Conservation (phyloP, 345 rosid species). For the Raphanus raphanistrum region DNA sequence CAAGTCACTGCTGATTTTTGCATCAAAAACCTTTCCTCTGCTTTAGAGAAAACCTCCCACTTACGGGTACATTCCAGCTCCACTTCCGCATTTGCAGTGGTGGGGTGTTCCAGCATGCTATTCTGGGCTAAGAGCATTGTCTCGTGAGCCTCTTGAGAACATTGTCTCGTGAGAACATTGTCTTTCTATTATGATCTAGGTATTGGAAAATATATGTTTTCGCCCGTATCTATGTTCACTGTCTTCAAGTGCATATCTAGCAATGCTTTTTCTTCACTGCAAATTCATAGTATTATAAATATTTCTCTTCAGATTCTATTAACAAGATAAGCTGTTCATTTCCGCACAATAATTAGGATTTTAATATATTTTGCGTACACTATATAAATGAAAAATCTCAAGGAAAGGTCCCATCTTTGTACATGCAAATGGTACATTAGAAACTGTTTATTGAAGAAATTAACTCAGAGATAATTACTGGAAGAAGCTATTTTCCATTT, state of each 20-base stretch:
- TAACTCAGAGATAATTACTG: neutral
- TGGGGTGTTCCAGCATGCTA: too few species aligned
- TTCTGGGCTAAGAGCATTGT: too few species aligned
- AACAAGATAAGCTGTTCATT: slow-evolving; percentile 9
- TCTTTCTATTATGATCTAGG: neutral
- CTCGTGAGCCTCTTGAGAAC: too few species aligned
- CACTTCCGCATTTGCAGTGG: too few species aligned
- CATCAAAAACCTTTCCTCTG: too few species aligned
- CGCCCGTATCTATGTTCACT: slow-evolving; percentile 4
- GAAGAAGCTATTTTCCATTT: neutral
- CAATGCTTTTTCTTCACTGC: slow-evolving; percentile 19
- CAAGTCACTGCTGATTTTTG: too few species aligned
- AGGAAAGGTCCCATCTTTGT: slow-evolving; percentile 32
- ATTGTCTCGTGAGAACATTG: neutral
- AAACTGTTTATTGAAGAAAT: neutral
- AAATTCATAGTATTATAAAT: slow-evolving; percentile 11
- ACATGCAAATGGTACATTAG: slow-evolving; percentile 18
- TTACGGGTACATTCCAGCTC: too few species aligned
- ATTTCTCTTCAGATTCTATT: slow-evolving; percentile 11
- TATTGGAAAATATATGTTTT: slow-evolving; percentile 16
- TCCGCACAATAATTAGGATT: neutral
- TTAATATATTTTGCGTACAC: neutral
- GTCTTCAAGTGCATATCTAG: slow-evolving; percentile 37
- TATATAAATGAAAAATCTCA: neutral
- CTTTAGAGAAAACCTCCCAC: too few species aligned